phyloP scores from a whole-genome alignment of 1,139 yeast genomes.

The Blastobotrys niveus region DNA sequence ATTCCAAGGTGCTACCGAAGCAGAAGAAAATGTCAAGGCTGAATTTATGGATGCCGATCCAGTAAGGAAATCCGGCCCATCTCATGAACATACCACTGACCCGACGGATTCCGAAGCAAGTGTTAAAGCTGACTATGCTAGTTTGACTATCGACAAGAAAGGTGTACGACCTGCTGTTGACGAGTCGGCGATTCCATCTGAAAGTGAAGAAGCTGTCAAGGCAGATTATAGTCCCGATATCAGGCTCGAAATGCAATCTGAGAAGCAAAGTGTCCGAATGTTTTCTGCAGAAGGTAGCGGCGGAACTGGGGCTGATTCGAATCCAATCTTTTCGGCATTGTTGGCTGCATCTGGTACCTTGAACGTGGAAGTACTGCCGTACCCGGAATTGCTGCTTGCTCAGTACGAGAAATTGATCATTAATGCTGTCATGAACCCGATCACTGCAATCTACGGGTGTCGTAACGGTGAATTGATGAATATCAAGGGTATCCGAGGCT shows the following conservation, averaged over 20 bases:
- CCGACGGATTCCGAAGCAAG: constrained; percentile 22
- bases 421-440: constrained; percentile 70
- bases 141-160: neutral
- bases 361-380: constrained; percentile 43
- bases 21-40: constrained; percentile 21
- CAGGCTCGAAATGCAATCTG: neutral
- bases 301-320: neutral
- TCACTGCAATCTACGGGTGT: constrained; percentile 64
- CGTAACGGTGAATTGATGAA: constrained; percentile 60
- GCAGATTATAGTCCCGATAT: constrained; percentile 19
- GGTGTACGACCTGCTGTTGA: constrained; percentile 13
- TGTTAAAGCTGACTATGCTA: constrained; percentile 17
- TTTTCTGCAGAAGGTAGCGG: too few species aligned
- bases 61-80: constrained; percentile 4
- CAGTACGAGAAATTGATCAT: constrained; percentile 74
- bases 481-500: constrained; percentile 12
- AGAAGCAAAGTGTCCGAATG: too few species aligned
- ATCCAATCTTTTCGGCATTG: constrained; percentile 10
- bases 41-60: constrained; percentile 12
- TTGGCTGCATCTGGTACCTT: constrained; percentile 27
- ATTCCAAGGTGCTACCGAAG: constrained; percentile 14
- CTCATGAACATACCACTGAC: constrained; percentile 1
- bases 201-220: constrained; percentile 19
- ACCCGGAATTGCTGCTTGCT: constrained; percentile 50
- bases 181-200: constrained; percentile 14